Evolutionary conservation across 192 early-diverging fungal genomes (phyloP).

Genomic region (Coemansia sp.): DNA sequence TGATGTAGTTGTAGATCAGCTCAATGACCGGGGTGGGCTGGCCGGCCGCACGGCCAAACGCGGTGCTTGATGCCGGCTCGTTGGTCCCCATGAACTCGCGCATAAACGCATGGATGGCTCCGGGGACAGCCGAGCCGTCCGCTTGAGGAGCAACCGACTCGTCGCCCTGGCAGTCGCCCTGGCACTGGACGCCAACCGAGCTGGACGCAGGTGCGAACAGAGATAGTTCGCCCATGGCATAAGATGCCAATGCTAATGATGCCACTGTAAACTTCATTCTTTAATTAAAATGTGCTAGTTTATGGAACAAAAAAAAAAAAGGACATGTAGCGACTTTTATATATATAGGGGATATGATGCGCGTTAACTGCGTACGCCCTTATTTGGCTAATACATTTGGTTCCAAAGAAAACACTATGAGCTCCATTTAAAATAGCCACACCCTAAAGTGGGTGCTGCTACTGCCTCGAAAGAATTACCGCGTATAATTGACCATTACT

Average conservation of each 20-base stretch:
- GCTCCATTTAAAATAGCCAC: no score
- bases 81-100: constrained; percentile 12
- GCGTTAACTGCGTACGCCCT: neutral
- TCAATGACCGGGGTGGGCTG: constrained; percentile 33
- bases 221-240: neutral
- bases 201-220: neutral
- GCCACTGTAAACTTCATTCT: constrained; percentile 28
- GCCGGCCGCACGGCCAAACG: constrained; percentile 8
- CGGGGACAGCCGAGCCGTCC: neutral
- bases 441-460: no score
- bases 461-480: no score
- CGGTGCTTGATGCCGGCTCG: neutral
- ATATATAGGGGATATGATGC: neutral
- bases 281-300: neutral
- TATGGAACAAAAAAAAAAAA: neutral
- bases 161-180: constrained; percentile 29
- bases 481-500: no score
- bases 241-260: constrained; percentile 13
- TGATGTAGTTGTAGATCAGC: constrained; percentile 42
- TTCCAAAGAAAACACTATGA: no score
- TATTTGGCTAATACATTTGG: neutral
- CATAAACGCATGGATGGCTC: neutral
- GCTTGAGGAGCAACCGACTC: constrained; percentile 1
- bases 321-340: neutral
- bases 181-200: constrained; percentile 19